Conservation (phyloP, 2,329 filamentous ascomycete species). For the Stemphylium lycopersici region DNA sequence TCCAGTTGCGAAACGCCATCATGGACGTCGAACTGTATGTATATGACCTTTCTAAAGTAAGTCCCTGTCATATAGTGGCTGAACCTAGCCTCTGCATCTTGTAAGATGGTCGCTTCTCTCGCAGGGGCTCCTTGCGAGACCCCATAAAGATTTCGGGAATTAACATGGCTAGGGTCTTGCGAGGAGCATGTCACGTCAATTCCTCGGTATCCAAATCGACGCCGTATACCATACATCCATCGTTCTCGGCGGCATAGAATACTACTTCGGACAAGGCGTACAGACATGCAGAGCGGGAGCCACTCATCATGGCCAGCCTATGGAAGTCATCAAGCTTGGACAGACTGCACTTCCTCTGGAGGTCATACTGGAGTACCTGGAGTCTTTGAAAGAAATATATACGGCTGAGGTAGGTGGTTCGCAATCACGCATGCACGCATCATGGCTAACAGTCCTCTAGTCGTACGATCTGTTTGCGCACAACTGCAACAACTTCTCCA, state of each 20-base stretch:
- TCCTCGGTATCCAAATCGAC: slow-evolving; percentile 77
- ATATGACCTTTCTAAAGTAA: slow-evolving; percentile 57
- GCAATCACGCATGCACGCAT: neutral
- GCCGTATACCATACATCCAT: slow-evolving; percentile 96
- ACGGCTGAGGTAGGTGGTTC: slow-evolving; percentile 68
- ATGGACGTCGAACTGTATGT: slow-evolving; percentile 61
- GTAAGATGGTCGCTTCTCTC: neutral
- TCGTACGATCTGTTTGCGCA: slow-evolving; percentile 64
- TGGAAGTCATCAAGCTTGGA: slow-evolving; percentile 77
- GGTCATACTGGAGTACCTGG: slow-evolving; percentile 83
- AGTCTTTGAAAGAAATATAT: slow-evolving; percentile 82
- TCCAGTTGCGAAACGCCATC: neutral
- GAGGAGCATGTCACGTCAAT: slow-evolving; percentile 59
- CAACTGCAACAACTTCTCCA: slow-evolving; percentile 98
- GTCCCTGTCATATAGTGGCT: neutral
- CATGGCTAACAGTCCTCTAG: slow-evolving; percentile 28
- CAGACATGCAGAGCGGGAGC: slow-evolving; percentile 79
- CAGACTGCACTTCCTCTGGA: slow-evolving; percentile 79
- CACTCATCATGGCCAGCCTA: slow-evolving; percentile 84
- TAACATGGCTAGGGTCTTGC: slow-evolving; percentile 57
- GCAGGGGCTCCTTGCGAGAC: neutral
- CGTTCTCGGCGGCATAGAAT: slow-evolving; percentile 82
- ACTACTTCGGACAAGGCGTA: slow-evolving; percentile 87
- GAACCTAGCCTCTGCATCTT: neutral
- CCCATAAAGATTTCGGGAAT: neutral